phyloP scores from a whole-genome alignment of 176 grass and related monocot species.

The Triticum aestivum region DNA sequence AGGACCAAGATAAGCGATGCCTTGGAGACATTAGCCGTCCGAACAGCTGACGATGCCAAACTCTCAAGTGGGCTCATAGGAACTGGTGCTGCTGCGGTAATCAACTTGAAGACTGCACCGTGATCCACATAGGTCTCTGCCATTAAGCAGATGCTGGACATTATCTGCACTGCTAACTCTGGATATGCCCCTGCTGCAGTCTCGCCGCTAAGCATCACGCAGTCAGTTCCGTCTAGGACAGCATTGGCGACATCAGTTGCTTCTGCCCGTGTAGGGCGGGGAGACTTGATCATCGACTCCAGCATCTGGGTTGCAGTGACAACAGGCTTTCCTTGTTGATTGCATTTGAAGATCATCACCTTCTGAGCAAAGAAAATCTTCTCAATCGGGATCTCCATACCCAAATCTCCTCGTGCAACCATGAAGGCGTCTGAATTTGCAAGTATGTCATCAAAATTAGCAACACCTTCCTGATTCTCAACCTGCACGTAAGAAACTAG shows the following conservation, averaged over 20 bases:
- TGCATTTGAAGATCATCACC: slow-evolving; percentile 92
- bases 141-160: slow-evolving; percentile 73
- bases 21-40: slow-evolving; percentile 52
- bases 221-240: slow-evolving; percentile 81
- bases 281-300: slow-evolving; percentile 95
- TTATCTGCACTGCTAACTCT: slow-evolving; percentile 70
- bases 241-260: slow-evolving; percentile 91
- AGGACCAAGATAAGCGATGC: slow-evolving; percentile 82
- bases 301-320: slow-evolving; percentile 95
- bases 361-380: slow-evolving; percentile 93
- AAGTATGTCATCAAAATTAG: slow-evolving; percentile 90
- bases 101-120: slow-evolving; percentile 52
- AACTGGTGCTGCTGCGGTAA: slow-evolving; percentile 44
- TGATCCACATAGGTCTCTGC: slow-evolving; percentile 67
- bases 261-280: slow-evolving; percentile 73
- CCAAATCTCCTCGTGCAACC: slow-evolving; percentile 80
- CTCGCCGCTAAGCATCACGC: slow-evolving; percentile 88
- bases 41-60: slow-evolving; percentile 76
- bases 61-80: slow-evolving; percentile 83
- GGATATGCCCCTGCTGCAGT: slow-evolving; percentile 82
- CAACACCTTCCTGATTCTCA: slow-evolving; percentile 87
- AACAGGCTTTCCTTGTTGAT: slow-evolving; percentile 78
- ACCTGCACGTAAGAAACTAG: slow-evolving; percentile 39
- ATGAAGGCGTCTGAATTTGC: slow-evolving; percentile 85
- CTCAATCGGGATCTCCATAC: slow-evolving; percentile 92